Percentiles rank a stretch among this genome's conserved stretches.
Conservation (phyloP, 2,329 filamentous ascomycete species). For the Botrytis tulipae region DNA sequence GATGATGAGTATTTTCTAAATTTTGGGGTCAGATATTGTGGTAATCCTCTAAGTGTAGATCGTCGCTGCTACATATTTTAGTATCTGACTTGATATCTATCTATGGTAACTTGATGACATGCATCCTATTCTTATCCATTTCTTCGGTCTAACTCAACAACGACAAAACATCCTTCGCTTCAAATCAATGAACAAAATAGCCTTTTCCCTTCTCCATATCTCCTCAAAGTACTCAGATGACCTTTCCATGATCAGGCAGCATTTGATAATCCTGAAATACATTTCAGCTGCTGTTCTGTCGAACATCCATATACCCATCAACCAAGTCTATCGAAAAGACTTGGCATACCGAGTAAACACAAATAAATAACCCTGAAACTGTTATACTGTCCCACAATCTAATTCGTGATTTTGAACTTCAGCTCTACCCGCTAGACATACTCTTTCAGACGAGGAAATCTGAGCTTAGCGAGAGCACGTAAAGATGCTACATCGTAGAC, state of each 20-base stretch:
- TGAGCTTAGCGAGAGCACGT: background rate
- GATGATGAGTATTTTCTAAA: background rate
- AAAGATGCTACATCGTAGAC: background rate
- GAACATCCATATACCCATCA: background rate
- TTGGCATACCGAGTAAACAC: background rate
- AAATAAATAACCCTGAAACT: background rate
- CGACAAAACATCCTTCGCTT: background rate
- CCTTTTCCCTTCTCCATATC: background rate
- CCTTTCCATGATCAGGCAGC: slow-evolving; percentile 1
- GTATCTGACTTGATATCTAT: background rate
- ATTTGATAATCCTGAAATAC: background rate
- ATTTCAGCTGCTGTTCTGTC: slow-evolving; percentile 9
- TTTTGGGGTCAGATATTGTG: background rate
- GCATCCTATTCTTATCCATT: slow-evolving; percentile 1
- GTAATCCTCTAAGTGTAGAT: background rate
- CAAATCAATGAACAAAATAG: background rate
- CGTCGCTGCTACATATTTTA: background rate
- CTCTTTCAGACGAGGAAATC: background rate
- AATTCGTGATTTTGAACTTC: slow-evolving; percentile 14
- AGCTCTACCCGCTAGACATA: slow-evolving; percentile 12
- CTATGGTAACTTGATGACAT: background rate
- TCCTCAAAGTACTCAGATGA: slow-evolving; percentile 1
- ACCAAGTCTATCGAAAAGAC: background rate
- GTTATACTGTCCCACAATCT: background rate
- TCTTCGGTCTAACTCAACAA: background rate